Percentiles rank a stretch among this genome's conserved stretches.
phyloP scores from a whole-genome alignment of 2,329 filamentous ascomycete genomes.

The Xylariales sp. region DNA sequence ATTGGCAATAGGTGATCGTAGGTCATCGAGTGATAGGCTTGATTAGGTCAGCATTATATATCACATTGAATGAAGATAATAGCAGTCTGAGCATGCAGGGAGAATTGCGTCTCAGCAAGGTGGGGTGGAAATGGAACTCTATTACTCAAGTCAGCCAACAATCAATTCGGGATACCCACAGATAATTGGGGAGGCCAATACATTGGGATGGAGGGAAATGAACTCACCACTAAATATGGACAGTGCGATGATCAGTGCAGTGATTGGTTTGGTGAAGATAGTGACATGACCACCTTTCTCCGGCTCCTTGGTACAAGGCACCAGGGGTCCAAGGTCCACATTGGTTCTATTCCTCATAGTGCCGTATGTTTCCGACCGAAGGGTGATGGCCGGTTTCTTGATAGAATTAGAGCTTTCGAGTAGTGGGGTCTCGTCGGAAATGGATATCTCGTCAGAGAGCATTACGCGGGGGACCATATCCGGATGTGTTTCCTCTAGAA shows the following conservation, averaged over 20 bases:
- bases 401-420: slow-evolving; percentile 71
- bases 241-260: slow-evolving; percentile 74
- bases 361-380: slow-evolving; percentile 76
- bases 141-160: too few species aligned
- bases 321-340: slow-evolving; percentile 44
- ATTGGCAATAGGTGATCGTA: slow-evolving; percentile 91
- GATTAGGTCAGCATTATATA: too few species aligned
- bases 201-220: too few species aligned
- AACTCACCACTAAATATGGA: slow-evolving; percentile 92
- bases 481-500: slow-evolving; percentile 86
- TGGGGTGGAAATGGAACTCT: too few species aligned
- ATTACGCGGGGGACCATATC: slow-evolving; percentile 60
- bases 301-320: slow-evolving; percentile 17
- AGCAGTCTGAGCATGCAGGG: too few species aligned
- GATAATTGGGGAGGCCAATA: too few species aligned
- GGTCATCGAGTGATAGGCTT: slow-evolving; percentile 92
- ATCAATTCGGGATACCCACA: too few species aligned
- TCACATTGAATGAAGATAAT: too few species aligned
- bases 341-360: slow-evolving; percentile 50
- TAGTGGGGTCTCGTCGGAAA: slow-evolving; percentile 67
- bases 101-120: too few species aligned
- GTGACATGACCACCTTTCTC: slow-evolving; percentile 30
- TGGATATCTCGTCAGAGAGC: slow-evolving; percentile 43
- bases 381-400: slow-evolving; percentile 67
- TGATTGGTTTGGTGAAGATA: slow-evolving; percentile 57